Evolutionary conservation across 441 rosid species (phyloP), one percentile per base, ranked within the genome.

Genomic region (Rhodomyrtus psidioides): DNA sequence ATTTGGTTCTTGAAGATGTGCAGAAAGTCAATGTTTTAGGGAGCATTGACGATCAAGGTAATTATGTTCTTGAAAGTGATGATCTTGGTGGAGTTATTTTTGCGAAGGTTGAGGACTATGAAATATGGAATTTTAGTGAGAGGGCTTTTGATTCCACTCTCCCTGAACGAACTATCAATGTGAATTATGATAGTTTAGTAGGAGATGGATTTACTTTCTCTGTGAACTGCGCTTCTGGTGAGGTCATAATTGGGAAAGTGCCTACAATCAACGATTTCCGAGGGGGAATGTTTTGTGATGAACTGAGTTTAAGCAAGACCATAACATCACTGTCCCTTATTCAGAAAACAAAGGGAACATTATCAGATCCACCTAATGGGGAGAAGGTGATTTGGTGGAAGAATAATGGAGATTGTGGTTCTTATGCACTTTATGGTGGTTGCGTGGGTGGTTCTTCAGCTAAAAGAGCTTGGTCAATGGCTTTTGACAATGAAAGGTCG

Each of bases 231-330:
- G 94, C 95, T 89, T 89, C 95, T 89, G 98, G 99, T 84, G 93
- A 91, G 87, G 86, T 96, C 85, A 91, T 90, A 88, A 85, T 92
- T 86, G 98, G 92, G 84, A 84, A 84, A 59, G 93, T 90, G 88
- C 99, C 98, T 23, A 89, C 91, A 57, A 85, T 96, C 42, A 92
- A 88, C 88, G 99, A 96, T 91, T n/a, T n/a, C n/a, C n/a, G n/a
- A n/a, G n/a, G n/a, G n/a, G n/a, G n/a, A n/a, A n/a, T n/a, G n/a
- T n/a, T 97, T 97, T 97, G 99, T 88, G 99, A 97, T 89, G 99
- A 97, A 90, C 99, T 98, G 86, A 98, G 99, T 86, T 90, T 97
- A 83, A 98, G 99, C 88, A 97, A 97, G 92, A 97, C 99, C 28
- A 90, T 97, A 85, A 96, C 99, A 88, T 94, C 98, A 62, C 94